These are phyloP conservation scores for Backusella liffmaniae DNA, from an alignment of 192 early-diverging fungal genomes.

Conservation along the genomic window DNA sequence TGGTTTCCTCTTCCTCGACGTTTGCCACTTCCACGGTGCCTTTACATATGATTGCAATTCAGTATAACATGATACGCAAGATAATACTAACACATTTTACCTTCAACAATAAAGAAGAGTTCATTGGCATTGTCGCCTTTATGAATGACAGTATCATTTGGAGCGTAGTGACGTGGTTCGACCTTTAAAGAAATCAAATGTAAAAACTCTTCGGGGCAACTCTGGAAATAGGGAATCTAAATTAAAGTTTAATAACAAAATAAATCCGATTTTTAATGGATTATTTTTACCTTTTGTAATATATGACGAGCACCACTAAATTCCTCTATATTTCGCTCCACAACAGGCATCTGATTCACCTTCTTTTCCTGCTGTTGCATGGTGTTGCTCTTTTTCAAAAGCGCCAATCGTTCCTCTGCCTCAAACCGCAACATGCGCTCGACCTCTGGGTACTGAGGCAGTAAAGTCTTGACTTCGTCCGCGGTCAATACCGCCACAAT, in stretches of 20 bases:
- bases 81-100: slow-evolving; percentile 18
- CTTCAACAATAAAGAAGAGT: slow-evolving; percentile 74
- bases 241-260: not conserved
- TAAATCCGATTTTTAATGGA: not conserved
- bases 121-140: slow-evolving; percentile 64
- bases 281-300: slow-evolving; percentile 18
- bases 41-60: not conserved
- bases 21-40: slow-evolving; percentile 24
- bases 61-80: too few species aligned
- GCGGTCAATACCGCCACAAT: slow-evolving; percentile 60
- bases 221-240: slow-evolving; percentile 45
- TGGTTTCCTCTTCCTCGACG: not conserved
- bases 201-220: slow-evolving; percentile 42
- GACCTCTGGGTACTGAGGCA: slow-evolving; percentile 64
- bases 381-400: slow-evolving; percentile 40
- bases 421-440: slow-evolving; percentile 53
- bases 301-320: slow-evolving; percentile 13
- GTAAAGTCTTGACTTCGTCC: slow-evolving; percentile 52
- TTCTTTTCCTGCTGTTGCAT: not conserved
- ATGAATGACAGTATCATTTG: slow-evolving; percentile 55
- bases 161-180: slow-evolving; percentile 49
- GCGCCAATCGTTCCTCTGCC: slow-evolving; percentile 60
- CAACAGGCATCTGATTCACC: not conserved
- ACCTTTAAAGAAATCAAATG: slow-evolving; percentile 44
- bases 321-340: slow-evolving; percentile 19